These are phyloP conservation scores for Clarireedia paspali DNA, from an alignment of 2,329 filamentous ascomycete genomes.

Conservation along the genomic window DNA sequence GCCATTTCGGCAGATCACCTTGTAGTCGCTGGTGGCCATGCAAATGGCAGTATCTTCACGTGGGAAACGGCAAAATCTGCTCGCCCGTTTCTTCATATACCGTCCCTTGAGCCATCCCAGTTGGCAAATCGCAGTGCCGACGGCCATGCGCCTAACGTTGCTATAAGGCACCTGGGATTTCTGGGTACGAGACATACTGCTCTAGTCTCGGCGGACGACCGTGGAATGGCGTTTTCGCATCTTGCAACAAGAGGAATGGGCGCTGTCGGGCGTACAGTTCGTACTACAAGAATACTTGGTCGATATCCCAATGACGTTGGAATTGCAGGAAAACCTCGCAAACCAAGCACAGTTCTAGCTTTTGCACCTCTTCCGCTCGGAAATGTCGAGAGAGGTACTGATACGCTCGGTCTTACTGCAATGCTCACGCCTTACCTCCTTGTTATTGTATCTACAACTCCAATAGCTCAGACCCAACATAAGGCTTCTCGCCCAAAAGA, in stretches of 20 bases:
- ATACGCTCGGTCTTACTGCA: conserved; percentile 82
- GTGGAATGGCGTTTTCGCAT: conserved; percentile 97
- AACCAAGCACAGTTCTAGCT: conserved; percentile 89
- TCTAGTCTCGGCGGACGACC: conserved; percentile 87
- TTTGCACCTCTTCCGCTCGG: conserved; percentile 87
- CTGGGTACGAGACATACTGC: conserved; percentile 89
- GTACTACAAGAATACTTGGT: conserved; percentile 83
- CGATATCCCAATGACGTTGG: conserved; percentile 71
- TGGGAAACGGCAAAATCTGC: conserved; percentile 86
- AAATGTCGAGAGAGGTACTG: conserved; percentile 85
- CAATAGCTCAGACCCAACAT: conserved; percentile 91
- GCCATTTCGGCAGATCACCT: conserved; percentile 91
- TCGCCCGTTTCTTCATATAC: conserved; percentile 81
- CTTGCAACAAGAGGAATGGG: conserved; percentile 87
- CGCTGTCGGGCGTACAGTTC: conserved; percentile 75
- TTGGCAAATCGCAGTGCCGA: conserved; percentile 61
- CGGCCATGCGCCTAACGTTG: conserved; percentile 71
- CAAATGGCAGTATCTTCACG: conserved; percentile 86
- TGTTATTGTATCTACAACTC: conserved; percentile 95
- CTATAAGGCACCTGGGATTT: conserved; percentile 88
- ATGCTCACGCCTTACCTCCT: conserved; percentile 93
- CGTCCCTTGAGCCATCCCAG: conserved; percentile 61
- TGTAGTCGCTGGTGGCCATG: conserved; percentile 84
- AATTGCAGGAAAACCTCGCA: conserved; percentile 57
- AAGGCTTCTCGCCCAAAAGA: conserved; percentile 90